Conservation (phyloP, 1,139 yeast species). For the Zygotorulaspora mrakii region DNA sequence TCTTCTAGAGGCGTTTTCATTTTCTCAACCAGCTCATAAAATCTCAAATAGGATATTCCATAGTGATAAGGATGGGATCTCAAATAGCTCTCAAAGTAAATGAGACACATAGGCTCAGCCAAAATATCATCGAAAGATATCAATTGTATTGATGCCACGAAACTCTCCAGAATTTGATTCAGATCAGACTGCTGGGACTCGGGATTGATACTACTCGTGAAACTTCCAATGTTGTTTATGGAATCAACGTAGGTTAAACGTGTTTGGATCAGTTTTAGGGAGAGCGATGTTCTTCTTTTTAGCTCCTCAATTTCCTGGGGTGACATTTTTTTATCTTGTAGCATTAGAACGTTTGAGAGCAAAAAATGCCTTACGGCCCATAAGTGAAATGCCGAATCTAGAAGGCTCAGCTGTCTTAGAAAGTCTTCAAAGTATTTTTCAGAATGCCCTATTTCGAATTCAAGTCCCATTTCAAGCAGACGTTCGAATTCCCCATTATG, state of each 20-base stretch:
- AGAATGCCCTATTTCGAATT: slow-evolving; percentile 18
- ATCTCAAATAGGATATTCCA: slow-evolving; percentile 41
- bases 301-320: slow-evolving; percentile 28
- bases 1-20: slow-evolving; percentile 72
- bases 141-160: slow-evolving; percentile 19
- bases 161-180: slow-evolving; percentile 15
- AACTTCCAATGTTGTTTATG: slow-evolving; percentile 34
- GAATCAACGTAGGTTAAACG: slow-evolving; percentile 25
- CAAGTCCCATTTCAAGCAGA: slow-evolving; percentile 31
- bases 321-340: slow-evolving; percentile 13
- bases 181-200: slow-evolving; percentile 23
- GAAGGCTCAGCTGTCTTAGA: slow-evolving; percentile 24
- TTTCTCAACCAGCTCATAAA: slow-evolving; percentile 65
- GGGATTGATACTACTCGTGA: slow-evolving; percentile 16
- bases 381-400: slow-evolving; percentile 18
- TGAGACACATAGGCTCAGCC: slow-evolving; percentile 17
- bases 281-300: slow-evolving; percentile 35
- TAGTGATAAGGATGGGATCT: slow-evolving; percentile 8
- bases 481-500: slow-evolving; percentile 20
- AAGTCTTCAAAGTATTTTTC: slow-evolving; percentile 28
- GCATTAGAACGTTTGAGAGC: slow-evolving; percentile 19
- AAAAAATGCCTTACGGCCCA: slow-evolving; percentile 22
- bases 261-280: slow-evolving; percentile 38
- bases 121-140: slow-evolving; percentile 23
- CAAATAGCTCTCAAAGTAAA: slow-evolving; percentile 23